Evolutionary conservation across 345 rosid genomes (phyloP).

Genomic region (Erodium maritimum): DNA sequence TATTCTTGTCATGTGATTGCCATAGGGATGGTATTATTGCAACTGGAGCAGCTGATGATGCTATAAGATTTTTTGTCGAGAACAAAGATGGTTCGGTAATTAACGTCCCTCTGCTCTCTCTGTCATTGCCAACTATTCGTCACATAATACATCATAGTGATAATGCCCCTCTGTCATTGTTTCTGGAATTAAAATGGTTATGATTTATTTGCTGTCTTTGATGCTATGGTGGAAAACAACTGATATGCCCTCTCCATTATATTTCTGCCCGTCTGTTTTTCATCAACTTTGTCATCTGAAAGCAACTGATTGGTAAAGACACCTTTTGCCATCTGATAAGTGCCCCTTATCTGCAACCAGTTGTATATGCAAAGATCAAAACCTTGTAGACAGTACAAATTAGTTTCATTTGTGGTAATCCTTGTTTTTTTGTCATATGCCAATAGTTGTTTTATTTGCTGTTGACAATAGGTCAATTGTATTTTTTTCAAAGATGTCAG

Average conservation of each 20-base stretch:
- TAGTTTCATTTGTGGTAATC: neutral
- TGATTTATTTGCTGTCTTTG: neutral
- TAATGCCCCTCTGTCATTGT: neutral
- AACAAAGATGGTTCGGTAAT: constrained; percentile 53
- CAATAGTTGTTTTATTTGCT: no score
- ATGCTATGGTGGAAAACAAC: neutral
- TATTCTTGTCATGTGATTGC: constrained; percentile 7
- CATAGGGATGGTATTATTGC: constrained; percentile 73
- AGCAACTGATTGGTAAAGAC: neutral
- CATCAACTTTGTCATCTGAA: neutral
- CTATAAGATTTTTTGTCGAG: constrained; percentile 59
- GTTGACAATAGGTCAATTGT: no score
- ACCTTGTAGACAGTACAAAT: neutral
- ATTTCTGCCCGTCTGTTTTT: neutral
- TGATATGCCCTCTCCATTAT: neutral
- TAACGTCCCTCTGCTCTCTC: neutral
- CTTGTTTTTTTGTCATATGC: no score
- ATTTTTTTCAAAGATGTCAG: neutral
- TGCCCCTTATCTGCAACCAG: neutral
- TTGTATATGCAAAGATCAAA: neutral
- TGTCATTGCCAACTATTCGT: constrained; percentile 1
- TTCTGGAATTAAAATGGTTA: neutral
- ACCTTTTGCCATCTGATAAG: neutral
- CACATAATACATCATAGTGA: neutral
- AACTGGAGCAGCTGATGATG: constrained; percentile 93